Base-by-base conservation (phyloP, 768 basidiomycete genomes). In the Coprinopsis cinerea region DNA sequence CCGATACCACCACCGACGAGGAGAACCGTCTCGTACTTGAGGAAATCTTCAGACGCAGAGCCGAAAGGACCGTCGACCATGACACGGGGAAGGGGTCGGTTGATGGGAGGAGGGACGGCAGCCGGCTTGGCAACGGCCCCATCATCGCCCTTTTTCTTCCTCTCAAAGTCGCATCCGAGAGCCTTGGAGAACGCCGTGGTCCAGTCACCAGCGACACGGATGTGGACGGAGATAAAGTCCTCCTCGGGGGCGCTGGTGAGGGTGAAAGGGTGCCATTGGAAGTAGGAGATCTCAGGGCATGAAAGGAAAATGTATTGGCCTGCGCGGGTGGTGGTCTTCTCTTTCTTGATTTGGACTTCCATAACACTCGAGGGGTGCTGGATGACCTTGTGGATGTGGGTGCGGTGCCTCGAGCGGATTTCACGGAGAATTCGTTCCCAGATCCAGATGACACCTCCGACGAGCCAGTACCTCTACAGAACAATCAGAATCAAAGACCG, bases 41-140 rank as follows among this genome's bases (percentile, higher is more conserved):
- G 72, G 62, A 88, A 94, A 63, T 94, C 92, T 64, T 98, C 94
- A 35, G 82, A 85, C 7, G 94, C 92, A 53, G 81, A 85, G 13
- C 94, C 94, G 62, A 96, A 97, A 3, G 94, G 94, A 14, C 93
- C 94, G 59, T 97, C 94, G 44, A 97, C 80, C 93, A 96, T 96
- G 60, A 97, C 75, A 51, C 94, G 83, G 9, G 94, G 94, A 2
- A 97, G 77, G 5, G 84, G 72, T 30, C 82, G 76, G 63, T 84
- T 85, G 49, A 91, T 53, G 0, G 84, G 77, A 1, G 80, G 78
- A 61, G 78, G 78, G 15, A 71, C 61, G 39, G 66, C 67, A 25
- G 79, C 79, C 15, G 78, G 78, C 18, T 91, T 67, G 36, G 86
- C 79, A n/a, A n/a, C n/a, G n/a, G n/a, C n/a, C n/a, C n/a, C n/a